These are phyloP conservation scores for Sclerospora graminicola DNA, from an alignment of 352 stramenopile species.

Conservation along the genomic window DNA sequence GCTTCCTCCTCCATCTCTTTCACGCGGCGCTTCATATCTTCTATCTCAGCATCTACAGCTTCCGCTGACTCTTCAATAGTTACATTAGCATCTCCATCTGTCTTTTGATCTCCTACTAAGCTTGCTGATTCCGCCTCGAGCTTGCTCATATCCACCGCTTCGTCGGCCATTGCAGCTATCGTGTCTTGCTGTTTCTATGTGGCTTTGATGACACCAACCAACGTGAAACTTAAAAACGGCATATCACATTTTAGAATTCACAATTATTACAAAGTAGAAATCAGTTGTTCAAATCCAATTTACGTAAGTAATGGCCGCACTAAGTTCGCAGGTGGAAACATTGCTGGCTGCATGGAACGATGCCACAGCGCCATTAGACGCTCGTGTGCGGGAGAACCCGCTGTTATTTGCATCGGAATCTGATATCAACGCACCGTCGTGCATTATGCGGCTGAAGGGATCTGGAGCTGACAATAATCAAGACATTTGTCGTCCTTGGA, in stretches of 20 bases:
- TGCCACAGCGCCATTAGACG: constrained; percentile 24
- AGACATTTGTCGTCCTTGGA: constrained; percentile 32
- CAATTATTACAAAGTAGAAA: no score
- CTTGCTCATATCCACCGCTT: constrained; percentile 40
- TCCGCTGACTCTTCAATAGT: constrained; percentile 21
- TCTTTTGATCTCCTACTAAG: constrained; percentile 16
- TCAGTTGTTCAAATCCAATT: no score
- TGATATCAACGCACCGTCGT: background rate
- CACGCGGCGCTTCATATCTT: constrained; percentile 78
- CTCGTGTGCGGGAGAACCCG: constrained; percentile 12
- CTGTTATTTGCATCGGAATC: constrained; percentile 7
- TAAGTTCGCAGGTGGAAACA: constrained; percentile 12
- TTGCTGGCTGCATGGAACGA: constrained; percentile 22
- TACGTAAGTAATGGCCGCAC: constrained; percentile 1
- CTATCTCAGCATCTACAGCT: constrained; percentile 58
- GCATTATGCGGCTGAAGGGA: constrained; percentile 1
- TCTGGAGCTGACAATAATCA: background rate
- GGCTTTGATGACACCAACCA: no score
- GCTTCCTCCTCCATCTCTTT: constrained; percentile 78
- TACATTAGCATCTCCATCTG: background rate
- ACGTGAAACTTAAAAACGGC: background rate
- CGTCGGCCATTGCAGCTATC: constrained; percentile 18
- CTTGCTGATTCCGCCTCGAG: constrained; percentile 38
- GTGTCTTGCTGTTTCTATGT: constrained; percentile 17
- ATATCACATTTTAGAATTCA: background rate